A percentile compares a stretch with the other conserved stretches of the same genome.
Evolutionary conservation across 2,329 filamentous ascomycete genomes (phyloP).

Genomic region (Hortaea sp.): DNA sequence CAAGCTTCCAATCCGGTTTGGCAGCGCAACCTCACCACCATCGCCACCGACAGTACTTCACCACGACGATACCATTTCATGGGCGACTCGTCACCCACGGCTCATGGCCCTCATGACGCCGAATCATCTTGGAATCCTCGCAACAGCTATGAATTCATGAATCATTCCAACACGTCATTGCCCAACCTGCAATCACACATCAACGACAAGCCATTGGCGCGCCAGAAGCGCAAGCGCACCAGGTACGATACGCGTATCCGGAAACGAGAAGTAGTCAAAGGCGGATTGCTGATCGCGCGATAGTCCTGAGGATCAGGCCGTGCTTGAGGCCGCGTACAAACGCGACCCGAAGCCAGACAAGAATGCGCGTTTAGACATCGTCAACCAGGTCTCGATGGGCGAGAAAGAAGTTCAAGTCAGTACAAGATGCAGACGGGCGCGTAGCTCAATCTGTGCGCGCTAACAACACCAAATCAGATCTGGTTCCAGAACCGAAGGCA

Average conservation of each 20-base stretch:
- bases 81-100: too few relatives aligned
- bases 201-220: constrained; percentile 49
- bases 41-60: too few relatives aligned
- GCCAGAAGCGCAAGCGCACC: constrained; percentile 52
- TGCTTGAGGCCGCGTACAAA: constrained; percentile 77
- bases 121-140: too few relatives aligned
- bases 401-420: constrained; percentile 95
- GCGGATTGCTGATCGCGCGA: not conserved
- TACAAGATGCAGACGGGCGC: constrained; percentile 6
- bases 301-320: constrained; percentile 78
- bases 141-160: constrained; percentile 44
- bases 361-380: constrained; percentile 71
- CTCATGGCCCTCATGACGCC: too few relatives aligned
- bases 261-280: not conserved
- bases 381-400: constrained; percentile 73
- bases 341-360: constrained; percentile 88
- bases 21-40: too few relatives aligned
- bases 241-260: constrained; percentile 28
- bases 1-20: too few relatives aligned
- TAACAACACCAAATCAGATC: constrained; percentile 48
- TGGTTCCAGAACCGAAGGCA: constrained; percentile 97
- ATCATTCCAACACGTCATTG: constrained; percentile 48
- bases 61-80: too few relatives aligned
- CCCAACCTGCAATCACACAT: constrained; percentile 41
- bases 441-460: not conserved